Percentiles rank a stretch among this genome's conserved stretches.
Evolutionary conservation across 176 grass and related monocot genomes (phyloP).

Genomic region (Saccharum officinarum): DNA sequence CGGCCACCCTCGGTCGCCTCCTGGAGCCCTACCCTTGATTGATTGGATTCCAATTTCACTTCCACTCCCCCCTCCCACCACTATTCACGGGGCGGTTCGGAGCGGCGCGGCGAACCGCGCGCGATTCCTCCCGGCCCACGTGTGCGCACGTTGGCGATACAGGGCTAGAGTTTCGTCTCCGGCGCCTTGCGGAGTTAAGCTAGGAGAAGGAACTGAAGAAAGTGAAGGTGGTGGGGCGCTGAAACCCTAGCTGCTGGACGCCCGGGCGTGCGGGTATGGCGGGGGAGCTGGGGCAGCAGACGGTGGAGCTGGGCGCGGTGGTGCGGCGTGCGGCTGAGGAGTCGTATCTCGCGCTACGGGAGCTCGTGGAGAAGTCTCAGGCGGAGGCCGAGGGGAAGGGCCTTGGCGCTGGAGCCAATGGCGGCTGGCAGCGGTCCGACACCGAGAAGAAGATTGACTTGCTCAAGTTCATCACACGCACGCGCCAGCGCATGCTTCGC

Average conservation of each 20-base stretch:
- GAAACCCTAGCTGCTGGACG: conserved; percentile 50
- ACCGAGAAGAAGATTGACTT: conserved; percentile 98
- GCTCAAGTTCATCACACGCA: conserved; percentile 93
- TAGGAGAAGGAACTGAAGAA: not conserved
- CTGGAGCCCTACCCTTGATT: not conserved
- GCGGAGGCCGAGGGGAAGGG: conserved; percentile 57
- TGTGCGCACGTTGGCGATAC: not conserved
- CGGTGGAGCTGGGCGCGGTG: conserved; percentile 81
- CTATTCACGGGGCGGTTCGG: not conserved
- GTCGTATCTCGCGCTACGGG: conserved; percentile 90
- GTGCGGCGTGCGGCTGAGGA: conserved; percentile 83
- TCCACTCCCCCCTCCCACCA: not conserved
- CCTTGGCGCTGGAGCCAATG: not conserved
- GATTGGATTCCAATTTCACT: not conserved
- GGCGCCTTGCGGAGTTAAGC: not conserved
- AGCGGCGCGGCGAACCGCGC: no score
- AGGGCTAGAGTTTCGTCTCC: not conserved
- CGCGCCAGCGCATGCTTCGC: conserved; percentile 97
- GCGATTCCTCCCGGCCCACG: not conserved
- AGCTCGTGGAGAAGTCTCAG: conserved; percentile 84
- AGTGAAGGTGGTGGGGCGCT: not conserved
- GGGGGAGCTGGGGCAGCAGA: conserved; percentile 84
- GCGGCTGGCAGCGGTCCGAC: conserved; percentile 66
- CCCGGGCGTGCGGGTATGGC: conserved; percentile 39
- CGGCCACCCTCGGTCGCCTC: not conserved